These are phyloP conservation scores for Xylariaceae sp. DNA, from an alignment of 2,329 filamentous ascomycete species.

Conservation along the genomic window DNA sequence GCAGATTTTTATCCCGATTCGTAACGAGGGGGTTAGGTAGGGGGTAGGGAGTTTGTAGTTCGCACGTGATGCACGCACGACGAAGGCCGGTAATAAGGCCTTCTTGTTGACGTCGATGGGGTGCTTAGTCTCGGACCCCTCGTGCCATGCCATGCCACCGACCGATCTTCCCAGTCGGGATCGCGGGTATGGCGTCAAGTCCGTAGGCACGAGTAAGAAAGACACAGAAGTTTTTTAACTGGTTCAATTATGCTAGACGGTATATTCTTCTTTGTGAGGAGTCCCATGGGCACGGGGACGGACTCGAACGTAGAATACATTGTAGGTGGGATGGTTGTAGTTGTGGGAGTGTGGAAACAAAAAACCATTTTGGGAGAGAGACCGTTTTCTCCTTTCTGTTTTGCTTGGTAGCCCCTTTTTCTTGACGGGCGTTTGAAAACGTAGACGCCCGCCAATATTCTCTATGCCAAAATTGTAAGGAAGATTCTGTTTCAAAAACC, in stretches of 20 bases:
- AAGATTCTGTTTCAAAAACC: constrained; percentile 10
- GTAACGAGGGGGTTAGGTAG: no score
- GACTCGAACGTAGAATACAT: no score
- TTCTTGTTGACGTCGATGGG: no score
- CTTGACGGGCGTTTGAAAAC: not conserved
- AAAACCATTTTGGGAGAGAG: not conserved
- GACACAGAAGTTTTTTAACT: not conserved
- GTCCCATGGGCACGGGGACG: not conserved
- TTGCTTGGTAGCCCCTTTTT: not conserved
- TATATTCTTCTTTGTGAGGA: not conserved
- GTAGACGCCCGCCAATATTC: constrained; percentile 7
- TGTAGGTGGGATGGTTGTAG: not conserved
- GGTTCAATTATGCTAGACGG: not conserved
- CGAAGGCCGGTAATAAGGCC: no score
- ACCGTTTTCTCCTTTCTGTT: no score
- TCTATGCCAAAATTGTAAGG: constrained; percentile 18
- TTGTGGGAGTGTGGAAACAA: not conserved
- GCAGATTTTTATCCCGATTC: no score
- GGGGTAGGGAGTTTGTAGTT: no score
- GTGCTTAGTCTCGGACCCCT: no score
- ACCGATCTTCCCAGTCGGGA: no score
- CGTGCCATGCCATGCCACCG: no score
- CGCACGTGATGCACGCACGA: no score
- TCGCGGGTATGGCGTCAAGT: no score
- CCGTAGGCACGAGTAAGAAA: not conserved